These are phyloP conservation scores for Globisporangium cylindrosporum DNA, from an alignment of 352 stramenopile species.

Conservation along the genomic window DNA sequence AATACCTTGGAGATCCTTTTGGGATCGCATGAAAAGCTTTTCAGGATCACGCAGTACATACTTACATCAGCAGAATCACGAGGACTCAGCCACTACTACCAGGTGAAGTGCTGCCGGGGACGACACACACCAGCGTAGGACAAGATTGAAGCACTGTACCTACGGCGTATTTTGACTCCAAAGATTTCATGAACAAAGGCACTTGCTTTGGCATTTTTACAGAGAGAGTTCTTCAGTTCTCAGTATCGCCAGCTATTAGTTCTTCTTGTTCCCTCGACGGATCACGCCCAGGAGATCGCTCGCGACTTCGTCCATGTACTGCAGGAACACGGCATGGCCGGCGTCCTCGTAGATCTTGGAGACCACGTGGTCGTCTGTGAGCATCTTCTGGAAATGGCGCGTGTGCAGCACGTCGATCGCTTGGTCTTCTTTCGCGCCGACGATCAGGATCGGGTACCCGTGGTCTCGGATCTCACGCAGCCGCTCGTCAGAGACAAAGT, in stretches of 20 bases:
- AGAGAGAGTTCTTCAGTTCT: not conserved
- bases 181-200: too few relatives aligned
- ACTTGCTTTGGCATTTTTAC: too few relatives aligned
- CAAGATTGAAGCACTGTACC: too few relatives aligned
- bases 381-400: not conserved
- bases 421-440: not conserved
- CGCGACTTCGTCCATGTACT: not conserved
- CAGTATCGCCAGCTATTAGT: too few relatives aligned
- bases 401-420: not conserved
- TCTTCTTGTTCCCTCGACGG: not conserved
- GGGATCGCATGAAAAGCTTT: too few relatives aligned
- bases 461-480: constrained; percentile 12
- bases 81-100: too few relatives aligned
- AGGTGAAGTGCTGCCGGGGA: too few relatives aligned
- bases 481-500: constrained; percentile 39
- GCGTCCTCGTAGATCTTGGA: not conserved
- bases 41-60: too few relatives aligned
- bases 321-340: not conserved
- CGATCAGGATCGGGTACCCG: not conserved
- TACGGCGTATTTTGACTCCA: too few relatives aligned
- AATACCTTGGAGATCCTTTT: too few relatives aligned
- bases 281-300: not conserved
- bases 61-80: too few relatives aligned
- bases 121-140: too few relatives aligned
- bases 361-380: not conserved